These are phyloP conservation scores for Pseudonectria foliicola DNA, from an alignment of 2,329 filamentous ascomycete species.

Conservation along the genomic window DNA sequence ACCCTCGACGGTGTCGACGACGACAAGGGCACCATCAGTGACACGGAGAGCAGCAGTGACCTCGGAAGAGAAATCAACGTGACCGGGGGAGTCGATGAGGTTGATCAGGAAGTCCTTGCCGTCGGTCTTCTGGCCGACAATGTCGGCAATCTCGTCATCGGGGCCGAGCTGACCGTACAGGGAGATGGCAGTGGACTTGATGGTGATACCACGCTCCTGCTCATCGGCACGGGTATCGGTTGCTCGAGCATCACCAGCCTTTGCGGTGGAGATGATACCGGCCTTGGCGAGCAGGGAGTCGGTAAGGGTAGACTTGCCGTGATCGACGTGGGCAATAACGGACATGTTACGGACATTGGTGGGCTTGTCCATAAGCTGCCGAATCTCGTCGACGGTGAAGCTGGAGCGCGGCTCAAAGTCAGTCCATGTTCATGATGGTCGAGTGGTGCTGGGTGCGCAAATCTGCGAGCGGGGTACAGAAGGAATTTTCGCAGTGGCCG, in stretches of 20 bases:
- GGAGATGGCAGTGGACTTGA: slow-evolving; percentile 99
- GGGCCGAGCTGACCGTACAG: slow-evolving; percentile 81
- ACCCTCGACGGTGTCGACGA: slow-evolving; percentile 99
- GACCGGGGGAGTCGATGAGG: slow-evolving; percentile 98
- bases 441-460: slow-evolving; percentile 28
- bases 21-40: slow-evolving; percentile 98
- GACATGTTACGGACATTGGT: slow-evolving; percentile 89
- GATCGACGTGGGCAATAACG: slow-evolving; percentile 99
- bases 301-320: slow-evolving; percentile 99
- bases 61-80: slow-evolving; percentile 99
- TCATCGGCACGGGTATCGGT: slow-evolving; percentile 97
- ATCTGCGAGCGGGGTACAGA: slow-evolving; percentile 34
- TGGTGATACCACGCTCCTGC: slow-evolving; percentile 99
- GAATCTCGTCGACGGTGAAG: slow-evolving; percentile 97
- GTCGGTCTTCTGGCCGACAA: slow-evolving; percentile 76
- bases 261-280: slow-evolving; percentile 97
- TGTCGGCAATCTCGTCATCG: slow-evolving; percentile 88
- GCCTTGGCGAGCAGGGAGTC: slow-evolving; percentile 98
- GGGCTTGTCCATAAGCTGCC: slow-evolving; percentile 70
- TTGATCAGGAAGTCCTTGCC: slow-evolving; percentile 99
- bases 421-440: slow-evolving; percentile 44
- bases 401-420: slow-evolving; percentile 43
- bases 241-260: slow-evolving; percentile 91
- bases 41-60: slow-evolving; percentile 99
- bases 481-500: slow-evolving; percentile 5